phyloP scores from a whole-genome alignment of 1,139 yeast species.

The Candida glucosophila region DNA sequence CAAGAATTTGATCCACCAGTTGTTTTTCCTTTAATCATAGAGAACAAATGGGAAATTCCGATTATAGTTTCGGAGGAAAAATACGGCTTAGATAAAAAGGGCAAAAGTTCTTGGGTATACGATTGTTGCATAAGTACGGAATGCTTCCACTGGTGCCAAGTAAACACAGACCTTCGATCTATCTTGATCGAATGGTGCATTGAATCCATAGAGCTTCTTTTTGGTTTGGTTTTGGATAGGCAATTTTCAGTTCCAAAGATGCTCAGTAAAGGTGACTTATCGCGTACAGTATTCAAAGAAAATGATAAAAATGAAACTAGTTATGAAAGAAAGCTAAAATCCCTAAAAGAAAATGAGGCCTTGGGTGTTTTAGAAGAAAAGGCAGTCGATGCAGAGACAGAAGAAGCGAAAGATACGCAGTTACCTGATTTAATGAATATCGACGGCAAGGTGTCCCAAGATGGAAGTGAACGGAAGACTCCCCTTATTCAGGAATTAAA shows the following conservation, averaged over 20 bases:
- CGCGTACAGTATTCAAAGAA: conserved; percentile 24
- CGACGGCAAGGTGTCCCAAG: conserved; percentile 6
- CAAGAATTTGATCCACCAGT: conserved; percentile 45
- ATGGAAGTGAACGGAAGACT: conserved; percentile 6
- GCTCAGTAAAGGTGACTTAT: conserved; percentile 47
- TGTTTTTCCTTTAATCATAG: conserved; percentile 59
- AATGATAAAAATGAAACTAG: conserved; percentile 26
- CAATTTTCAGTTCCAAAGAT: conserved; percentile 52
- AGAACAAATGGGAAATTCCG: conserved; percentile 80
- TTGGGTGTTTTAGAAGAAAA: conserved; percentile 34
- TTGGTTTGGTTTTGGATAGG: conserved; percentile 30
- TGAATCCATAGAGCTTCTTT: conserved; percentile 54
- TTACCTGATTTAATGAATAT: conserved; percentile 14
- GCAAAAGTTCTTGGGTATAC: conserved; percentile 52
- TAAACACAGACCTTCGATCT: conserved; percentile 40
- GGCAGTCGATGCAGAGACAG: conserved; percentile 20
- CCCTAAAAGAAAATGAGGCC: conserved; percentile 30
- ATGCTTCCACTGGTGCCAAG: conserved; percentile 55
- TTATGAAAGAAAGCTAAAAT: conserved; percentile 23
- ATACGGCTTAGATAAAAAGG: conserved; percentile 61
- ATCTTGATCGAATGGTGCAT: conserved; percentile 56
- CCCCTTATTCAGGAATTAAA: conserved; percentile 36
- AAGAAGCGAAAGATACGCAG: conserved; percentile 13
- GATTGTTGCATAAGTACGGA: conserved; percentile 67
- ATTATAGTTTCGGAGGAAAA: conserved; percentile 53